Conservation (phyloP, 768 basidiomycete genomes). For the Cubamyces lactineus region DNA sequence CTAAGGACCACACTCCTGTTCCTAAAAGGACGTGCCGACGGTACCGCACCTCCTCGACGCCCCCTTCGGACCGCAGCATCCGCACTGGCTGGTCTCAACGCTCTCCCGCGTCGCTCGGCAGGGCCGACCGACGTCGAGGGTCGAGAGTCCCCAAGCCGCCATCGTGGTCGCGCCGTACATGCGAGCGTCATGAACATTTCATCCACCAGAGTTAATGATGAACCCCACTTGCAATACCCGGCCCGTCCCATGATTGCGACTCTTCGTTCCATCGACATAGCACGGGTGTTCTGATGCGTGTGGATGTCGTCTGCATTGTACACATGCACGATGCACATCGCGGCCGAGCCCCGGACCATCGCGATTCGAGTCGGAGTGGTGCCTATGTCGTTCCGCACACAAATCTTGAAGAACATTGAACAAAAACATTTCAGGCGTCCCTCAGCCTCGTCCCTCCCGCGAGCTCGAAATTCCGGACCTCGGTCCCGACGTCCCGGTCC, state of each 20-base stretch:
- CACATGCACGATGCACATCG: too few relatives aligned
- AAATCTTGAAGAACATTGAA: too few relatives aligned
- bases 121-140: neutral
- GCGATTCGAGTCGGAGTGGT: too few relatives aligned
- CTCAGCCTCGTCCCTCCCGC: too few relatives aligned
- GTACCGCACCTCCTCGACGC: neutral
- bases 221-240: too few relatives aligned
- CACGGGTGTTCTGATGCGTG: too few relatives aligned
- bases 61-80: neutral
- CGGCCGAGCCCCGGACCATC: too few relatives aligned
- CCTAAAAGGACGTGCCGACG: neutral
- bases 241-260: too few relatives aligned
- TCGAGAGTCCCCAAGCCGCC: neutral
- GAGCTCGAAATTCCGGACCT: slow-evolving; percentile 1
- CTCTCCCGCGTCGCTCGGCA: slow-evolving; percentile 1
- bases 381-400: too few relatives aligned
- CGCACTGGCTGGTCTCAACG: slow-evolving; percentile 5
- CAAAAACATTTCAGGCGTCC: too few relatives aligned
- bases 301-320: too few relatives aligned
- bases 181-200: neutral
- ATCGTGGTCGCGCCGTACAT: neutral
- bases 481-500: neutral
- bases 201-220: neutral
- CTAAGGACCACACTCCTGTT: neutral
- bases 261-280: too few relatives aligned